A percentile compares a stretch with the other conserved stretches of the same genome.
Conservation (phyloP, 257 asterid genomes). For the Solanum peruvianum region DNA sequence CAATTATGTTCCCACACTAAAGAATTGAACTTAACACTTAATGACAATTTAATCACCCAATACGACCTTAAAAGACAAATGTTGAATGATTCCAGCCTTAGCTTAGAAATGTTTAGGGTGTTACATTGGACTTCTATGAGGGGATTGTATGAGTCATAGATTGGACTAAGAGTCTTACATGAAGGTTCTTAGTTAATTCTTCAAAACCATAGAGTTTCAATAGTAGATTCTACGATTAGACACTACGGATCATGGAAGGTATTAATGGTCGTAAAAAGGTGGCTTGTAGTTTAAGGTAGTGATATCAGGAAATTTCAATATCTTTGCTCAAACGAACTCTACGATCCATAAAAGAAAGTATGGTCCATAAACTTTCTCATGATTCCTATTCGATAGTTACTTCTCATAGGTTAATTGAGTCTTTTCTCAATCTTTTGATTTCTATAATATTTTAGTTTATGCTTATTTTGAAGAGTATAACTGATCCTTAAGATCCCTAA, state of each 20-base stretch:
- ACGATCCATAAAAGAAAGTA: too few species aligned
- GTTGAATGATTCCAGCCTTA: not conserved
- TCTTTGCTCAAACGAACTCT: not conserved
- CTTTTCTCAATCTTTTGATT: not conserved
- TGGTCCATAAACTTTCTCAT: not conserved
- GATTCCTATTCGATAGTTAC: not conserved
- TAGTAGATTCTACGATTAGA: not conserved
- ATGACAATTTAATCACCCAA: not conserved
- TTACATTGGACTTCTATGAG: not conserved
- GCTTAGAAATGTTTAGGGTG: not conserved
- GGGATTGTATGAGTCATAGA: not conserved
- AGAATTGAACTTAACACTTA: not conserved
- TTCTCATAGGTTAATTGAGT: not conserved
- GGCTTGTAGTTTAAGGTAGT: not conserved
- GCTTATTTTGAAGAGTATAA: not conserved
- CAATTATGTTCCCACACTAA: not conserved
- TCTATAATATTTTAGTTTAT: too few species aligned
- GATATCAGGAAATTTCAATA: too few species aligned
- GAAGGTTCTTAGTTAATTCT: not conserved
- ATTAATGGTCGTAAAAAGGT: not conserved
- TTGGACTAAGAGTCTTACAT: not conserved
- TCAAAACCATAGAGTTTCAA: too few species aligned
- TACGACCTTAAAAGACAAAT: not conserved
- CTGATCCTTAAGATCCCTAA: not conserved
- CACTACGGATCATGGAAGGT: not conserved